Conservation (phyloP, 768 basidiomycete species). For the Trametes cubensis region DNA sequence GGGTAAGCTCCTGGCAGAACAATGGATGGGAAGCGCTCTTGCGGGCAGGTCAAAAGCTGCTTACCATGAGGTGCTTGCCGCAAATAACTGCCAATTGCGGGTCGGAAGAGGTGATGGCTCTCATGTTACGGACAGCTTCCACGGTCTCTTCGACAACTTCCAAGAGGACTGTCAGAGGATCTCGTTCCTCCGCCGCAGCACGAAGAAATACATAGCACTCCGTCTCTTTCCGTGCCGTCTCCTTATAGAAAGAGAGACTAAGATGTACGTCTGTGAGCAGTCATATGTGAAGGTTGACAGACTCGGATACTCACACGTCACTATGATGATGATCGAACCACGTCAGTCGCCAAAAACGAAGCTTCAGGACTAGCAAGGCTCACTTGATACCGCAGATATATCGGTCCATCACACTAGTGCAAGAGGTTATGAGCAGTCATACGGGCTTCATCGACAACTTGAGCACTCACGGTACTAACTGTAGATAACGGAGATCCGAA, state of each 20-base stretch:
- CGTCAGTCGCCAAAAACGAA: too few species aligned
- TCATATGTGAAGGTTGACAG: too few species aligned
- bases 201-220: slow-evolving; percentile 21
- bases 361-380: too few species aligned
- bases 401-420: background rate
- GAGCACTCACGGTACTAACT: slow-evolving; percentile 41
- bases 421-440: background rate
- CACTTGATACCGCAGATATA: background rate
- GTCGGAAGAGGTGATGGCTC: background rate
- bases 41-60: too few species aligned
- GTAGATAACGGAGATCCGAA: slow-evolving; percentile 33
- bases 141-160: slow-evolving; percentile 16
- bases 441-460: too few species aligned
- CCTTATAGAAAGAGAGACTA: slow-evolving; percentile 27
- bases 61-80: background rate
- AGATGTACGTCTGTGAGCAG: too few species aligned
- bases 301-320: slow-evolving; percentile 9
- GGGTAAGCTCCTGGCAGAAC: background rate
- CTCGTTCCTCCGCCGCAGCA: slow-evolving; percentile 3
- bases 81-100: background rate
- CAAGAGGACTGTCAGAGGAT: slow-evolving; percentile 1
- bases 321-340: too few species aligned
- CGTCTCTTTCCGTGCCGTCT: slow-evolving; percentile 17
- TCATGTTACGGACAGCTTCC: background rate
- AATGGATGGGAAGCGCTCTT: background rate